Evolutionary conservation across 345 rosid genomes (phyloP).

Genomic region (Brassica rapa): DNA sequence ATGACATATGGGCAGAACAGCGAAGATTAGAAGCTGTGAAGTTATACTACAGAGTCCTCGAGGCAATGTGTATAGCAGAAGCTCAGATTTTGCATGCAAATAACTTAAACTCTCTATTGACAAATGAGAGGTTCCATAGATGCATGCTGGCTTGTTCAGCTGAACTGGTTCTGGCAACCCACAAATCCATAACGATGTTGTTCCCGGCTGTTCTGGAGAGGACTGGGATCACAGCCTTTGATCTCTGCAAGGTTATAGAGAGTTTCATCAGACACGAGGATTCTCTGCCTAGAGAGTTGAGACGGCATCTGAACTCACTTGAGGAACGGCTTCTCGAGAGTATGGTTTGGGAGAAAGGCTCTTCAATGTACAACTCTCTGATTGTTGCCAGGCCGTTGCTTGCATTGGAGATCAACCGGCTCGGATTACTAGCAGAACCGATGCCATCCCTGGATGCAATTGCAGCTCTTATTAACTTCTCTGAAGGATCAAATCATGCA

Average conservation of each 20-base stretch:
- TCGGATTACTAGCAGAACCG: conserved; percentile 75
- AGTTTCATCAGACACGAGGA: conserved; percentile 97
- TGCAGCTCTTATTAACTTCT: conserved; percentile 61
- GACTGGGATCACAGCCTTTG: conserved; percentile 98
- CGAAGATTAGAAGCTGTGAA: conserved; percentile 82
- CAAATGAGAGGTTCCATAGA: conserved; percentile 95
- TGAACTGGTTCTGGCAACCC: conserved; percentile 92
- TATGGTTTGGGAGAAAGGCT: conserved; percentile 99
- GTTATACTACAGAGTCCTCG: conserved; percentile 88
- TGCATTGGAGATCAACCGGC: conserved; percentile 69
- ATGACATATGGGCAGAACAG: conserved; percentile 94
- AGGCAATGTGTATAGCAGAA: conserved; percentile 96
- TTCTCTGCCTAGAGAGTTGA: conserved; percentile 91
- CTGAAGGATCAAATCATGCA: conserved; percentile 46
- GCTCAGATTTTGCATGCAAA: conserved; percentile 74
- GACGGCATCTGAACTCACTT: conserved; percentile 92
- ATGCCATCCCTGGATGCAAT: conserved; percentile 90
- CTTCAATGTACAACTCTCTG: conserved; percentile 94
- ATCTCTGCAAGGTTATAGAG: conserved; percentile 98
- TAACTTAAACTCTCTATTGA: conserved; percentile 83
- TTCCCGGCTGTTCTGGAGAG: conserved; percentile 95
- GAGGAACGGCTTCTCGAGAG: conserved; percentile 97
- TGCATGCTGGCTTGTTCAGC: conserved; percentile 99
- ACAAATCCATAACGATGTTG: conserved; percentile 88
- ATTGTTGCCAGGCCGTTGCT: conserved; percentile 76